phyloP scores from a whole-genome alignment of 768 basidiomycete species.

The Boletus edulis region DNA sequence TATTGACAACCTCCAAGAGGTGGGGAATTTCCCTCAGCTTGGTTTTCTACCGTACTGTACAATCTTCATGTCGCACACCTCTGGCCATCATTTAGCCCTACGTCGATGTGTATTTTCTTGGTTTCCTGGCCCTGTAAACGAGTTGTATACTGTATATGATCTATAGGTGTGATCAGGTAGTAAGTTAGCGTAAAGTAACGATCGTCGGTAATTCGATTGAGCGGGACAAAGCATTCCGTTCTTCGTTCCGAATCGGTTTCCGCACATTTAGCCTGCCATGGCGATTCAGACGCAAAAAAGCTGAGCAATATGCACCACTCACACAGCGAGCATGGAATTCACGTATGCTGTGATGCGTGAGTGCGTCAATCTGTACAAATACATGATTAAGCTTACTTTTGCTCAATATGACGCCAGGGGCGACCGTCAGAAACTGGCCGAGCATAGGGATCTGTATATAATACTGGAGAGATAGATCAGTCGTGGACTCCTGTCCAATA shows the following conservation, averaged over 20 bases:
- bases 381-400: slow-evolving; percentile 4
- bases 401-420: slow-evolving; percentile 12
- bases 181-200: too few relatives aligned
- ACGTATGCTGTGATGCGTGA: slow-evolving; percentile 15
- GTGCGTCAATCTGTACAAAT: neutral
- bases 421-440: neutral
- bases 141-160: too few relatives aligned
- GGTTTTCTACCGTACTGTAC: neutral
- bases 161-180: too few relatives aligned
- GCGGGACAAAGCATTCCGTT: neutral
- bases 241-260: slow-evolving; percentile 14
- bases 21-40: neutral
- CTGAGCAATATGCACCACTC: neutral
- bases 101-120: neutral
- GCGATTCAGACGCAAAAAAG: neutral
- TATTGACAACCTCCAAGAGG: neutral
- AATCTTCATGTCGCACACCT: neutral
- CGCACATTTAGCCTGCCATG: slow-evolving; percentile 6
- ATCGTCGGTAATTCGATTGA: slow-evolving; percentile 9
- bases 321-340: slow-evolving; percentile 24
- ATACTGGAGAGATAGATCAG: slow-evolving; percentile 8
- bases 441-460: neutral
- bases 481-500: neutral
- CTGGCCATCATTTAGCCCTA: neutral
- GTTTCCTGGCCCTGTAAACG: too few relatives aligned